Evolutionary conservation across 176 grass and related monocot genomes (phyloP), one percentile per base, ranked within the genome.

Genomic region (Oropetium thomaeum): DNA sequence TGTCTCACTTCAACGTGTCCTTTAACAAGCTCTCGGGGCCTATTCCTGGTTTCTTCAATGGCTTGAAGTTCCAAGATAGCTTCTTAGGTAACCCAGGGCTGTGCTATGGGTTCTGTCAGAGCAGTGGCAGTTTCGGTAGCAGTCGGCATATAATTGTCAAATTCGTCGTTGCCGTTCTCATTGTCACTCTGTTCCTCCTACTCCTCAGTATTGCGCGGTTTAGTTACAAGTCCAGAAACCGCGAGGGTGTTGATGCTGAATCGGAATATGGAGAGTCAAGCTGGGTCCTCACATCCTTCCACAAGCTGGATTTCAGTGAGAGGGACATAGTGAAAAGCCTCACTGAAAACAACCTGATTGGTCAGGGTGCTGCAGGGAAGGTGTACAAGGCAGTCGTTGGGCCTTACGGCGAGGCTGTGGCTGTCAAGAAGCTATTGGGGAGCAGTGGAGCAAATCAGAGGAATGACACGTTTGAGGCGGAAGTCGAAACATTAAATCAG

Each of bases 31-130:
- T 99, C 34, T 84, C 69, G 7, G 96, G 96, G 32, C 14, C 64
- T 44, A 16, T 96, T 25, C 96, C 96, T 28, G 33, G 28, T 10
- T 17, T 74, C 42, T 86, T 84, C 45, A 52, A 25, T 14, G 31
- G 8, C 32, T 11, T 35, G 3, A 10, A 7, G 34, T 86, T 64
- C 80, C 57, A 1, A 11, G 69, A 83, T 6, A 85, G 96, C 86
- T 99, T 99, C 77, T 78, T 95, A 65, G 96, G 89, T 29, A 99
- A 96, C 42, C 96, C 92, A 10, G 87, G 79, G 4, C 74, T 99
- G 14, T 92, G 87, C 76, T 23, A 33, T 14, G 85, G 88, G 44
- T 8, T 77, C 17, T 79, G 81, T 10, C 38, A 64, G 15, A 26
- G 35, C 4, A 14, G 59, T 15, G 20, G 0, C 7, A 12, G 74